These are phyloP conservation scores for Salix viminalis DNA, from an alignment of 345 rosid species.

Conservation along the genomic window DNA sequence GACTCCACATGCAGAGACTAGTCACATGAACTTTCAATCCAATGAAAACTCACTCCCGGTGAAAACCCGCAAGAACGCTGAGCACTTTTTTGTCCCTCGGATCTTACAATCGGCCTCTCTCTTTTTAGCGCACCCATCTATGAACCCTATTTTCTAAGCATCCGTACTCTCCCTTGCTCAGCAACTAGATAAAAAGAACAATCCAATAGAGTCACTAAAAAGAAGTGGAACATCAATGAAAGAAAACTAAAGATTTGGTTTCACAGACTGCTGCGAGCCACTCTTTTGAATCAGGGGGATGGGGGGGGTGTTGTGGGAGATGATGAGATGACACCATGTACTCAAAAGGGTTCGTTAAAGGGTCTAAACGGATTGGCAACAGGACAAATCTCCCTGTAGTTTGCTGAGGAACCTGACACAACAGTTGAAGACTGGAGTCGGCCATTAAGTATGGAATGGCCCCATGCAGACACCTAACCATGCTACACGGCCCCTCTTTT, in stretches of 20 bases:
- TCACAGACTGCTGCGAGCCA: background rate
- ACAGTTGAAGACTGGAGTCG: slow-evolving; percentile 13
- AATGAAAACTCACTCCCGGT: background rate
- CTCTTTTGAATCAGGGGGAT: background rate
- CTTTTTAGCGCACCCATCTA: background rate
- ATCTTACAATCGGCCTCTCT: too few species aligned
- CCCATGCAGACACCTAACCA: slow-evolving; percentile 30
- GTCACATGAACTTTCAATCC: background rate
- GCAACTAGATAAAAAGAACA: background rate
- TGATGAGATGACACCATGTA: background rate
- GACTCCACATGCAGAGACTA: background rate
- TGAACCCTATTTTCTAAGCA: background rate
- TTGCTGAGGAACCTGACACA: slow-evolving; percentile 9
- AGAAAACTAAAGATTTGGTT: background rate
- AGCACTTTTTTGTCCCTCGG: background rate
- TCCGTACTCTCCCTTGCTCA: background rate
- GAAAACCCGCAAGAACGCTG: background rate
- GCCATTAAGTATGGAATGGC: slow-evolving; percentile 18
- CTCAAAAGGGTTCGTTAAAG: background rate
- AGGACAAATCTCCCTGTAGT: slow-evolving; percentile 26
- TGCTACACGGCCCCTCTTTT: slow-evolving; percentile 4
- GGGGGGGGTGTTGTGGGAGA: background rate
- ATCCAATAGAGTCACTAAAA: background rate
- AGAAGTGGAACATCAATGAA: background rate
- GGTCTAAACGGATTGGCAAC: background rate